phyloP scores from a whole-genome alignment of 208 protist species.

The Porcisia hertigi region DNA sequence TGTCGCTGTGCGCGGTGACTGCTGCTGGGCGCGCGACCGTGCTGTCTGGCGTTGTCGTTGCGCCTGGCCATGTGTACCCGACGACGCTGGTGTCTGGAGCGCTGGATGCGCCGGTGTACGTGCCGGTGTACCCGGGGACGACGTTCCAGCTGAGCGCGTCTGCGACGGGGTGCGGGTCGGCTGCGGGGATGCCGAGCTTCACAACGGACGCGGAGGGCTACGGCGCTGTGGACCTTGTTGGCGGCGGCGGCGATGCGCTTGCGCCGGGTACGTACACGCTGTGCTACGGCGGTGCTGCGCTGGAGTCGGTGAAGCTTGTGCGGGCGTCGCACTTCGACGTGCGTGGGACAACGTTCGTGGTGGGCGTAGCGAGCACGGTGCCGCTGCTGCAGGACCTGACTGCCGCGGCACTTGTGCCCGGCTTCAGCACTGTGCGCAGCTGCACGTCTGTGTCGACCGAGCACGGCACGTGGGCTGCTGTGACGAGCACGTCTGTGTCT shows the following conservation, averaged over 20 bases:
- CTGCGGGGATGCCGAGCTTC: slow-evolving; percentile 38
- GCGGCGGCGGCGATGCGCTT: slow-evolving; percentile 21
- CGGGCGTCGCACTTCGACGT: slow-evolving; percentile 46
- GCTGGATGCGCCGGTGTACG: slow-evolving; percentile 36
- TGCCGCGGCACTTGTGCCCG: slow-evolving; percentile 32
- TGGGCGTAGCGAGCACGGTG: slow-evolving; percentile 46
- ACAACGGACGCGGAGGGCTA: slow-evolving; percentile 52
- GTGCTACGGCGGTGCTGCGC: slow-evolving; percentile 32
- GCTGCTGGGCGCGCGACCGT: slow-evolving; percentile 26
- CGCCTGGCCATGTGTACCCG: slow-evolving; percentile 46
- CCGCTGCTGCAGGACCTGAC: slow-evolving; percentile 52
- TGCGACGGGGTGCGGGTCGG: slow-evolving; percentile 26
- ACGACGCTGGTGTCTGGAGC: slow-evolving; percentile 48
- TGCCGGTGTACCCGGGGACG: slow-evolving; percentile 43
- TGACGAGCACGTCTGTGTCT: slow-evolving; percentile 31
- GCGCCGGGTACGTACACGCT: slow-evolving; percentile 59
- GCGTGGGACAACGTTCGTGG: slow-evolving; percentile 45
- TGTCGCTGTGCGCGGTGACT: slow-evolving; percentile 47
- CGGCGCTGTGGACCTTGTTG: slow-evolving; percentile 39
- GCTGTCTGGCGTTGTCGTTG: slow-evolving; percentile 27
- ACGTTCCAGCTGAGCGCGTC: slow-evolving; percentile 43
- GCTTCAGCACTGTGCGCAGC: slow-evolving; percentile 49
- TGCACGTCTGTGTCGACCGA: slow-evolving; percentile 34
- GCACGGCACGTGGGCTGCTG: slow-evolving; percentile 46
- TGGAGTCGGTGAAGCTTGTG: slow-evolving; percentile 48